phyloP scores from a whole-genome alignment of 176 grass and related monocot genomes.

The Pontederia paniculata region DNA sequence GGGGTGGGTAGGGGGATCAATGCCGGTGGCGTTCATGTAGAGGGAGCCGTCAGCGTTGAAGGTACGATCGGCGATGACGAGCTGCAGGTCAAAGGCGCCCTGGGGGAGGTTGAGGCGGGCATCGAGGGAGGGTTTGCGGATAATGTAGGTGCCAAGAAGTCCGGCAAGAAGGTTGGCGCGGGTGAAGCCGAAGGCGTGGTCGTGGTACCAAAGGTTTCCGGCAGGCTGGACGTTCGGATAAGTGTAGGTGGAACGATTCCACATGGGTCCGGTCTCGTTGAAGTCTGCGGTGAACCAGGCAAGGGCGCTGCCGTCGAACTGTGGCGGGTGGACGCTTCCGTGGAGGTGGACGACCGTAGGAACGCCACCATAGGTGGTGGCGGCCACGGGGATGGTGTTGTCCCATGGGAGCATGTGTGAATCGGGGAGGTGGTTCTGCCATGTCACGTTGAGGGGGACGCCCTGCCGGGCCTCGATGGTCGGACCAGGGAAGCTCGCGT shows the following conservation, averaged over 20 bases:
- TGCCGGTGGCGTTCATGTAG: conserved; percentile 6
- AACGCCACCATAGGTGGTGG: background rate
- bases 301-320: background rate
- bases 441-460: conserved; percentile 1
- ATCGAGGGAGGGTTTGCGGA: background rate
- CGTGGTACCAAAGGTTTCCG: conserved; percentile 10
- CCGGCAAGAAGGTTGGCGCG: too few relatives aligned
- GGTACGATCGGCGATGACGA: background rate
- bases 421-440: conserved; percentile 1
- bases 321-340: too few relatives aligned
- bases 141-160: background rate
- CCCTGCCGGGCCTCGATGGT: background rate
- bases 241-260: background rate
- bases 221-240: conserved; percentile 2
- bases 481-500: background rate
- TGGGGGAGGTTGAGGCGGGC: background rate
- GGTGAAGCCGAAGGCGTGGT: conserved; percentile 5
- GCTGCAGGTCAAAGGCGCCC: background rate
- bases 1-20: background rate
- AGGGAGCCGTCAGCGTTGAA: conserved; percentile 1
- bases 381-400: background rate
- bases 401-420: conserved; percentile 1
- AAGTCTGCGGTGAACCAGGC: conserved; percentile 6
- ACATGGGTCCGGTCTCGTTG: background rate
- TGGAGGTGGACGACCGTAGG: too few relatives aligned